A percentile compares a stretch with the other conserved stretches of the same genome.
Evolutionary conservation across 1,284 basidiomycete genomes (phyloP).

Genomic region (Crucibulum cyathiforme): DNA sequence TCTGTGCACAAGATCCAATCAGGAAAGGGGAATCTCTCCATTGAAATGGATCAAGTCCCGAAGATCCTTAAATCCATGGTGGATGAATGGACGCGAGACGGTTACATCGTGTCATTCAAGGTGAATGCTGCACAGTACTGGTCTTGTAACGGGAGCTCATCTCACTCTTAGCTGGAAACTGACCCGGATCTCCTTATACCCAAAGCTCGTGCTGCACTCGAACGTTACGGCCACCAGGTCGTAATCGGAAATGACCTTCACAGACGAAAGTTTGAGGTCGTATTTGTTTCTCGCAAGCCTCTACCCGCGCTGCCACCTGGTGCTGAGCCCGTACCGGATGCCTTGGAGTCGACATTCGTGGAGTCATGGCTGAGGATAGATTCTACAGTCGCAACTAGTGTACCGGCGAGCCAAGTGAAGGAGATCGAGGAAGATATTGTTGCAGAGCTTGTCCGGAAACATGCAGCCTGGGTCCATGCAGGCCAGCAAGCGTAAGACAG

Average conservation of each 20-base stretch:
- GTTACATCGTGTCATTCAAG: constrained; percentile 97
- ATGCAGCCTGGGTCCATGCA: constrained; percentile 69
- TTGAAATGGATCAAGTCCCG: constrained; percentile 99
- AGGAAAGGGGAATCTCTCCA: constrained; percentile 87
- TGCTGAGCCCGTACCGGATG: constrained; percentile 12
- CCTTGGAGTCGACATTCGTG: constrained; percentile 41
- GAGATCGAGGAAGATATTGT: constrained; percentile 97
- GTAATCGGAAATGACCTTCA: constrained; percentile 97
- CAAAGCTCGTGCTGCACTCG: constrained; percentile 87
- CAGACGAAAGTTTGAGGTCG: constrained; percentile 88
- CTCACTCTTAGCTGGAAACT: constrained; percentile 82
- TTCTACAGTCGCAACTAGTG: constrained; percentile 24
- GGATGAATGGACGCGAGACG: constrained; percentile 91
- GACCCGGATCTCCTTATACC: constrained; percentile 85
- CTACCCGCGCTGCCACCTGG: constrained; percentile 28
- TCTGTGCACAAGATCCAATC: constrained; percentile 99
- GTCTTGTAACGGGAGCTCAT: neutral
- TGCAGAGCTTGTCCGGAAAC: constrained; percentile 73
- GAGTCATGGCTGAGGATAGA: constrained; percentile 82
- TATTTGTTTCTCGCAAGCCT: constrained; percentile 71
- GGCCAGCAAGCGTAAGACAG: neutral
- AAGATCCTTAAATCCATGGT: constrained; percentile 95
- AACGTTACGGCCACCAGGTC: constrained; percentile 95
- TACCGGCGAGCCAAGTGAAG: constrained; percentile 51
- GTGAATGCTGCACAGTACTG: constrained; percentile 45